Base-by-base conservation (phyloP, 345 rosid species). In the Dipteronia sinensis region DNA sequence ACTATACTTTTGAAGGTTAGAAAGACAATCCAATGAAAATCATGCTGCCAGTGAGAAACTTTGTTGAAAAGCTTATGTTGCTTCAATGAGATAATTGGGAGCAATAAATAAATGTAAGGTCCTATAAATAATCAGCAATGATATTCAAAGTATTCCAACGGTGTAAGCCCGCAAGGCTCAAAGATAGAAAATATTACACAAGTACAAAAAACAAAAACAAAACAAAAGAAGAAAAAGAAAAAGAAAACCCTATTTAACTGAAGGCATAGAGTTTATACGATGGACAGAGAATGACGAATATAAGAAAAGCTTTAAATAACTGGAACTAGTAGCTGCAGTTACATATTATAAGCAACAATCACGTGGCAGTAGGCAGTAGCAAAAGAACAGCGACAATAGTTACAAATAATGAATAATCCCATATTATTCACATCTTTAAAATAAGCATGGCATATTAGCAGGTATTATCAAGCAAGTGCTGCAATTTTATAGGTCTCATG, bases 121-220 rank as follows among this genome's bases (percentile, higher is more conserved):
- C 62, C 99, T 17, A 11, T 29, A 34, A 66, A 1, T 0, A 15
- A 66, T 66, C 69, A 66, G 69, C 69, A 34, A 15, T 67, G 12
- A 67, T 67, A 8, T 34, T 67, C 49, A 34, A 17, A 66, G 20
- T 7, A 42, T 66, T 66, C 47, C 69, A 34, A 40, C 98, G 93
- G 99, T 74, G 99, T 95, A 62, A 95, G 98, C 64, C 99, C 99
- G 84, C 99, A 93, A 81, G 99, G 99, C 87, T 95, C 99, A 78
- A 95, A 93, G 77, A 93, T 88, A 4, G 99, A 95, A 75, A 98
- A 98, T 82, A 95, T 91, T 80, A 93, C 91, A 79, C 93, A 86
- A 87, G 93, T 75, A 87, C 93, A 98, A 7, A 93, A 87, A n/a
- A 98, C 99, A 46, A 97, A 97, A 59, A 81, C n/a, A n/a, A 95